Conservation (phyloP, 805 yeast genomes). For the Alloascoidea africana region DNA sequence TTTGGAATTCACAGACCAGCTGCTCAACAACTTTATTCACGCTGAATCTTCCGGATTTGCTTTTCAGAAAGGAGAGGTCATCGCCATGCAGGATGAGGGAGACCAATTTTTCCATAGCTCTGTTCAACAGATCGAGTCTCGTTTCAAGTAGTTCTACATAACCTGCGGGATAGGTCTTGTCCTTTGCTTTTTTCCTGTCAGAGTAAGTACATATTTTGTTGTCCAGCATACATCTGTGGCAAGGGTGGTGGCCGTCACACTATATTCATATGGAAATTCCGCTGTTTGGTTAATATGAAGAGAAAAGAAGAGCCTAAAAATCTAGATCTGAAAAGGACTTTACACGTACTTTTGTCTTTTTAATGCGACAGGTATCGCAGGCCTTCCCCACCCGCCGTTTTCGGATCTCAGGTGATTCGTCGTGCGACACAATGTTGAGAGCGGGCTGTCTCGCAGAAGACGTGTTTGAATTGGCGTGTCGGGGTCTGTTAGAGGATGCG, state of each 20-base stretch:
- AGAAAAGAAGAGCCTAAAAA: too few species aligned
- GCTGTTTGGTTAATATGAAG: too few species aligned
- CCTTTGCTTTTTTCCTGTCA: conserved; percentile 34
- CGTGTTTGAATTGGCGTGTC: too few species aligned
- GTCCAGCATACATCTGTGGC: conserved; percentile 35
- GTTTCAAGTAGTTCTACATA: conserved; percentile 52
- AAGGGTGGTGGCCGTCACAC: conserved; percentile 32
- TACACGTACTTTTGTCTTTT: conserved; percentile 17
- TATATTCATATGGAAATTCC: too few species aligned
- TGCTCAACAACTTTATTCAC: conserved; percentile 2
- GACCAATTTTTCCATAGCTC: conserved; percentile 26
- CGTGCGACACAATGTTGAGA: too few species aligned
- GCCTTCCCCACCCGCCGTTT: conserved; percentile 25
- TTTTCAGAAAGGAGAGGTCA: conserved; percentile 10
- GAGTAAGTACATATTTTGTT: conserved; percentile 43
- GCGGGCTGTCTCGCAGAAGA: too few species aligned
- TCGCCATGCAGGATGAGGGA: conserved; percentile 8
- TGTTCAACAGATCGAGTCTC: conserved; percentile 34
- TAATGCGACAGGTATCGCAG: conserved; percentile 30
- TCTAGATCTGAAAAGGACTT: too few species aligned
- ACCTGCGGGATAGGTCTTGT: conserved; percentile 41
- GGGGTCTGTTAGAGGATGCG: too few species aligned
- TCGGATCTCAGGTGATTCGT: too few species aligned
- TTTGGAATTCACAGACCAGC: neutral
- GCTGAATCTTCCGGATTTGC: too few species aligned